These are phyloP conservation scores for Aspergillus pseudoglaucus DNA, from an alignment of 2,329 filamentous ascomycete species.

Conservation along the genomic window DNA sequence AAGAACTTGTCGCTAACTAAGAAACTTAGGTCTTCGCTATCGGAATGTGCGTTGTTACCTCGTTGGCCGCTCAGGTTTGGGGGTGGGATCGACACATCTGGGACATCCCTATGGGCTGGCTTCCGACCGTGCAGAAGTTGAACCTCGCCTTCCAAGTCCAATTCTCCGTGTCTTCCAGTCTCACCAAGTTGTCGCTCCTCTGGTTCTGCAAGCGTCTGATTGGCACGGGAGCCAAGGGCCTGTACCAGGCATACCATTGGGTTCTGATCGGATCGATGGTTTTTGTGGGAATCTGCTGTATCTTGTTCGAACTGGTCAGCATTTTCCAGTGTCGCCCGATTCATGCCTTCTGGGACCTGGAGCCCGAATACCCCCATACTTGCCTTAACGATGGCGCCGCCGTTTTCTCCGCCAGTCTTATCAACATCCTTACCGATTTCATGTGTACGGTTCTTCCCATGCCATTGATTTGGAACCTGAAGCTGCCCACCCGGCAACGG, in stretches of 20 bases:
- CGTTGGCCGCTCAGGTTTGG: slow-evolving; percentile 26
- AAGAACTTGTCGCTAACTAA: slow-evolving; percentile 3
- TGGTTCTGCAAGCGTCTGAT: slow-evolving; percentile 32
- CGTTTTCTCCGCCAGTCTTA: slow-evolving; percentile 29
- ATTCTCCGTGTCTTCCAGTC: slow-evolving; percentile 28
- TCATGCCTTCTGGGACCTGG: slow-evolving; percentile 27
- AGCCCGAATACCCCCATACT: slow-evolving; percentile 17
- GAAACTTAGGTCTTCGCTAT: slow-evolving; percentile 25
- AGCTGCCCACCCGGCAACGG: slow-evolving; percentile 29
- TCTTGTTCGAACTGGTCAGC: slow-evolving; percentile 26
- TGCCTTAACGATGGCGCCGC: slow-evolving; percentile 25
- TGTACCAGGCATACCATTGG: slow-evolving; percentile 20
- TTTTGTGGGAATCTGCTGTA: slow-evolving; percentile 24
- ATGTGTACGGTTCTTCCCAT: slow-evolving; percentile 32
- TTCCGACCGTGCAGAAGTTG: slow-evolving; percentile 28
- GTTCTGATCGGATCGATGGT: slow-evolving; percentile 20
- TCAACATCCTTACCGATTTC: slow-evolving; percentile 35
- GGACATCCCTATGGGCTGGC: slow-evolving; percentile 29
- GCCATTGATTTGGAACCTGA: slow-evolving; percentile 35
- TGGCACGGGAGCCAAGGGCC: slow-evolving; percentile 22
- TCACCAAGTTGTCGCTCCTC: slow-evolving; percentile 34
- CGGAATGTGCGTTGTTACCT: slow-evolving; percentile 28
- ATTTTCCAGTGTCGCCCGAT: slow-evolving; percentile 36
- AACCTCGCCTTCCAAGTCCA: slow-evolving; percentile 32
- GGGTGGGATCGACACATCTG: slow-evolving; percentile 38